These are phyloP conservation scores for Psilocybe sp. DNA, from an alignment of 768 basidiomycete species.

Conservation along the genomic window DNA sequence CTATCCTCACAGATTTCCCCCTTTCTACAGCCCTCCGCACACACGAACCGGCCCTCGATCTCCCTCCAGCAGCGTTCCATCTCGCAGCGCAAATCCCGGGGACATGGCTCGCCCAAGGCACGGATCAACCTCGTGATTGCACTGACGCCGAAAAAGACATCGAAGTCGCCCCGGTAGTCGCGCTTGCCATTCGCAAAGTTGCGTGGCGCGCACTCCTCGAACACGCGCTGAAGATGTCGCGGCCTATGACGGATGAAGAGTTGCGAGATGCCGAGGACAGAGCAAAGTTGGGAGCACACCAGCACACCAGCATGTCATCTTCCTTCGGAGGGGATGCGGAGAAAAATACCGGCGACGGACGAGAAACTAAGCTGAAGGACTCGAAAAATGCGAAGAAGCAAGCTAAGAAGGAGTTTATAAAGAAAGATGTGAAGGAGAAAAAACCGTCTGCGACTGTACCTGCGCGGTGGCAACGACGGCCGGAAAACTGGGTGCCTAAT, in stretches of 20 bases:
- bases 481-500: neutral
- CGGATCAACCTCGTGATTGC: conserved; percentile 2
- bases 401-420: neutral
- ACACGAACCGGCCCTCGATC: conserved; percentile 30
- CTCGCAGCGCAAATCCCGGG: conserved; percentile 71
- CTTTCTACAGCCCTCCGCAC: conserved; percentile 34
- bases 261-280: neutral
- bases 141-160: conserved; percentile 14
- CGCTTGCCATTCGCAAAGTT: conserved; percentile 63
- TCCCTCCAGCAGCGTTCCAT: conserved; percentile 56
- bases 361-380: too few relatives aligned
- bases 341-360: too few relatives aligned
- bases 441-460: conserved; percentile 18
- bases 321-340: too few relatives aligned
- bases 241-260: neutral
- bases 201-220: conserved; percentile 66
- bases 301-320: too few relatives aligned
- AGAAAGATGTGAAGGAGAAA: neutral
- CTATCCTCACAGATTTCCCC: conserved; percentile 47
- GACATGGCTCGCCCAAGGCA: conserved; percentile 48
- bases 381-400: too few relatives aligned
- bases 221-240: conserved; percentile 11
- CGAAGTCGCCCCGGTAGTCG: conserved; percentile 26
- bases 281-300: too few relatives aligned
- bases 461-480: conserved; percentile 20